phyloP scores from a whole-genome alignment of 2,329 filamentous ascomycete genomes.

The Colletotrichum sp. region DNA sequence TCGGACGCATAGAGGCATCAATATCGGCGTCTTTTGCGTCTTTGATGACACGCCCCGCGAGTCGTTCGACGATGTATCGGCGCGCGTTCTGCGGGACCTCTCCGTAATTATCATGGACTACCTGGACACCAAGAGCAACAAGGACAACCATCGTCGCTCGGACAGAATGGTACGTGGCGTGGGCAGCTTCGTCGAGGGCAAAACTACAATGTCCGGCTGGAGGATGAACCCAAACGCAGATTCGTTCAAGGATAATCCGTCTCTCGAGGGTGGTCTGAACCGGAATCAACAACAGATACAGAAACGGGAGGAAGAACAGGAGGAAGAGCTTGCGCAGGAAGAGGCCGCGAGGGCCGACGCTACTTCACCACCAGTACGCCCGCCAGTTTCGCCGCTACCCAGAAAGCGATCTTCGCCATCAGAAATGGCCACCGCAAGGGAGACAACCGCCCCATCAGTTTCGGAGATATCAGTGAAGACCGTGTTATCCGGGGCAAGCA shows the following conservation, averaged over 20 bases:
- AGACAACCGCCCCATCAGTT: not conserved
- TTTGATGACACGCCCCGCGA: conserved; percentile 31
- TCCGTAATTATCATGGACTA: conserved; percentile 37
- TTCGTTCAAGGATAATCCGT: conserved; percentile 5
- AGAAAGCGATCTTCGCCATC: not conserved
- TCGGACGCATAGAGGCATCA: conserved; percentile 39
- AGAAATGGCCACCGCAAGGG: rapidly evolving
- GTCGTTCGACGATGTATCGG: conserved; percentile 29
- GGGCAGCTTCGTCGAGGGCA: conserved; percentile 39
- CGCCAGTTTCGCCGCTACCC: not conserved
- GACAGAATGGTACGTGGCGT: conserved; percentile 42
- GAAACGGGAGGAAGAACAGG: not conserved
- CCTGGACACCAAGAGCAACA: conserved; percentile 34
- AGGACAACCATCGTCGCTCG: conserved; percentile 30
- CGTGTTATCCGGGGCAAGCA: rapidly evolving
- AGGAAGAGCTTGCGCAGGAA: not conserved
- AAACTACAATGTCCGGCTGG: conserved; percentile 28
- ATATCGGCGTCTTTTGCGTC: conserved; percentile 46
- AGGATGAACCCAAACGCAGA: not conserved
- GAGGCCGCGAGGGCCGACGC: conserved; percentile 23
- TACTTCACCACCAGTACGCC: not conserved
- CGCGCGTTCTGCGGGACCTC: conserved; percentile 28
- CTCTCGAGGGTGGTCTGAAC: conserved; percentile 22
- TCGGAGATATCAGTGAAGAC: not conserved
- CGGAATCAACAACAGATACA: conserved; percentile 9